Percentiles rank a stretch among this genome's conserved stretches.
Evolutionary conservation across 208 protist species (phyloP).

Genomic region (Sergeia podlipaevii): DNA sequence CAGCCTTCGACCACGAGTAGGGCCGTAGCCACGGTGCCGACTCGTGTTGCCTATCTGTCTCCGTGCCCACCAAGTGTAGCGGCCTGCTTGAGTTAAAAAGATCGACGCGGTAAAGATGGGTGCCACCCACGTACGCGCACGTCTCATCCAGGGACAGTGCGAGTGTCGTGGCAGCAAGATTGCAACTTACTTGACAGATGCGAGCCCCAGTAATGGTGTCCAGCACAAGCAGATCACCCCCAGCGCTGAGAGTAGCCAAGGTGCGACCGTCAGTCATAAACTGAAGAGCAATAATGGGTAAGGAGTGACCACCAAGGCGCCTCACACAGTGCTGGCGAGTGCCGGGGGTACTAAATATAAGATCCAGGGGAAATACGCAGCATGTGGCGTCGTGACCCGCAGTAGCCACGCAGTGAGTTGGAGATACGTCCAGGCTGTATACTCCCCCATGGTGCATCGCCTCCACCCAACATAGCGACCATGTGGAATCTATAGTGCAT

Average conservation of each 20-base stretch:
- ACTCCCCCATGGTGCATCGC: conserved; percentile 61
- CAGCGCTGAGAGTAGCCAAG: conserved; percentile 18
- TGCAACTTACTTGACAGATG: too few species aligned
- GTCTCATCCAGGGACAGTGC: conserved; percentile 66
- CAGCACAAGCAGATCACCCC: conserved; percentile 29
- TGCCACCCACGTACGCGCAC: conserved; percentile 51
- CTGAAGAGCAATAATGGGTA: conserved; percentile 26
- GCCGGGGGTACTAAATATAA: conserved; percentile 10
- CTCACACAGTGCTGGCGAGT: too few species aligned
- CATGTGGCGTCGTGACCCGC: conserved; percentile 62
- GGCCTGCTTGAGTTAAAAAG: conserved; percentile 21
- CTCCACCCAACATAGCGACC: conserved; percentile 18
- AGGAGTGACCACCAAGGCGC: conserved; percentile 45
- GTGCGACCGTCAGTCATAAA: conserved; percentile 31
- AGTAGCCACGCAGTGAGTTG: conserved; percentile 47
- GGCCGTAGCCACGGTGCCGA: background rate
- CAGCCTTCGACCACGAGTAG: too few species aligned
- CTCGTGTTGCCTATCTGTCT: background rate
- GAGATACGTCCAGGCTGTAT: conserved; percentile 40
- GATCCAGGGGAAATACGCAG: conserved; percentile 35
- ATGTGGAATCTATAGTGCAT: background rate
- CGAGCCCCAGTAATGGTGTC: too few species aligned
- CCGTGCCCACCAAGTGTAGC: background rate
- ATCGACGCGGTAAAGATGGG: conserved; percentile 39
- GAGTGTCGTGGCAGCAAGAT: conserved; percentile 43